Base-by-base conservation (phyloP, 345 rosid species). In the Limnanthes douglasii region DNA sequence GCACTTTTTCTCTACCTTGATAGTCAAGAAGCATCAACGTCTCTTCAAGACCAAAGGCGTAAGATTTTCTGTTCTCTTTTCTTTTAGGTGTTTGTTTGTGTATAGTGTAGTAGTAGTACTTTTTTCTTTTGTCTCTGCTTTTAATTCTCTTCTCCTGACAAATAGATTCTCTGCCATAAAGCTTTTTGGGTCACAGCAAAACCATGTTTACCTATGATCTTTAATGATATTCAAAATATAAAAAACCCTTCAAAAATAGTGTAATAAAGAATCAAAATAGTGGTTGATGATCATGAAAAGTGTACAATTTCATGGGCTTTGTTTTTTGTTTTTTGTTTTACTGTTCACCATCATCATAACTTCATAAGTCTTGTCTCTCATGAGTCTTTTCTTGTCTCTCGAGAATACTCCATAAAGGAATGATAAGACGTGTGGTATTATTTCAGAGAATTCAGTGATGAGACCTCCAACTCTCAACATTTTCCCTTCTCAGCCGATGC, bases 401-500 rank as follows among this genome's bases (percentile, higher is more conserved):
- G n/a, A n/a, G n/a, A n/a, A n/a, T n/a, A n/a, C n/a, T n/a, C n/a
- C n/a, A n/a, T 12, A 35, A 43, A 58, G 39, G 30, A 45, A 31
- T 29, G 15, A 29, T 17, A 15, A 35, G 21, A 28, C 23, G 37
- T 43, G 37, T 36, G 57, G 11, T 33, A 45, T 10, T 64, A 5
- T 57, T 17, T 65, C 90, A 80, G 86, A 75, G 44, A 65, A 53
- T 57, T 45, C 75, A 43, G 80, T 58, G 38, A 81, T 81, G 88
- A 75, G 86, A 46, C 99, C 99, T 53, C 93, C 96, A 43, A 92
- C 93, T 48, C 68, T 85, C 26, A 85, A 81, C 71, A 92, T 92
- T 51, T 92, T 92, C 59, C 99, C 99, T 18, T 85, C 99, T 30
- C 93, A 78, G 42, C 99, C 99, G 31, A 85, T 85, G 96, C 94